Percentiles rank a stretch among this genome's conserved stretches.
Conservation (phyloP, 208 protist species). For the Leishmania martiniquensis region DNA sequence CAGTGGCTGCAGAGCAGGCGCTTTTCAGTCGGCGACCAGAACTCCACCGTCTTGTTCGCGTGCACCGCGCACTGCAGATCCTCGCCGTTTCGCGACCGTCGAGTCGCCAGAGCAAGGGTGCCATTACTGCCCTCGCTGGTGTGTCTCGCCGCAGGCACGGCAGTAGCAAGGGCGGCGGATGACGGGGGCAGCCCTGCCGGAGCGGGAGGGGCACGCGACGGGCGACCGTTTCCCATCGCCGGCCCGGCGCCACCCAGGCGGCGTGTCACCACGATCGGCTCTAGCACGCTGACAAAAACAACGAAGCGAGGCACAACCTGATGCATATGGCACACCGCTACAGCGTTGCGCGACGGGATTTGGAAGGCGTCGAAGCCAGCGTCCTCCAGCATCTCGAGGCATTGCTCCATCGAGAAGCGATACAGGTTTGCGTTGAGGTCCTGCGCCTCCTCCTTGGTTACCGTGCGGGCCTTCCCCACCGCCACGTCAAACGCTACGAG, state of each 20-base stretch:
- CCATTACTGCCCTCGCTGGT: not conserved
- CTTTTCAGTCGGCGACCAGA: constrained; percentile 76
- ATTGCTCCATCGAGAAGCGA: constrained; percentile 65
- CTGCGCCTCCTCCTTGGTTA: constrained; percentile 50
- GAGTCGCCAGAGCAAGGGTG: not conserved
- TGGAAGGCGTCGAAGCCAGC: constrained; percentile 66
- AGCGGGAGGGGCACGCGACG: constrained; percentile 1
- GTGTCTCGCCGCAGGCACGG: not conserved
- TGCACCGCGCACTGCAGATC: constrained; percentile 49
- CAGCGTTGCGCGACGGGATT: constrained; percentile 43
- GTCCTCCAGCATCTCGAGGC: constrained; percentile 61
- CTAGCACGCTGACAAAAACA: constrained; percentile 31
- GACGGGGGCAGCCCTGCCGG: not conserved
- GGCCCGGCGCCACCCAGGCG: constrained; percentile 9
- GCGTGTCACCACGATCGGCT: constrained; percentile 26
- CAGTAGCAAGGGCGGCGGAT: not conserved
- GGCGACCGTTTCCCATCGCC: not conserved
- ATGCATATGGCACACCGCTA: constrained; percentile 53
- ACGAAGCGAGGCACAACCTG: constrained; percentile 60
- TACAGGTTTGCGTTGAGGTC: constrained; percentile 46
- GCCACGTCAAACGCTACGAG: constrained; percentile 65
- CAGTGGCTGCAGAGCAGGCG: constrained; percentile 76
- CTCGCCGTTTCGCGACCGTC: constrained; percentile 4
- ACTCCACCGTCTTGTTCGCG: constrained; percentile 69
- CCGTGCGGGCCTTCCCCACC: constrained; percentile 41